Percentiles rank a stretch among this genome's conserved stretches.
Evolutionary conservation across 306 rosid genomes (phyloP).

Genomic region (Glycine soja): DNA sequence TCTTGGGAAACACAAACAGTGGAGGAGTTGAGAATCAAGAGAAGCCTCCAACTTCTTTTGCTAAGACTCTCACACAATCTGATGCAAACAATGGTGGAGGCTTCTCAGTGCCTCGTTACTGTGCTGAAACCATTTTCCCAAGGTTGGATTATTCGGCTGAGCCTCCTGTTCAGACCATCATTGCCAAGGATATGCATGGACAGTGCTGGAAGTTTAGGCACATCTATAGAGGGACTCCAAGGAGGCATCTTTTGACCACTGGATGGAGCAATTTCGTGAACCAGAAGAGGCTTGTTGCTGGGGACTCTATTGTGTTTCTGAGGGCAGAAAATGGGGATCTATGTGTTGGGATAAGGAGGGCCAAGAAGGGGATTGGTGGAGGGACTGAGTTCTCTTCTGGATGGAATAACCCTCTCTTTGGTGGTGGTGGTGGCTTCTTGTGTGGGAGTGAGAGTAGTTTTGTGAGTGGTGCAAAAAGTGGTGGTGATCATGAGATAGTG

Average conservation of each 20-base stretch:
- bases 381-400: conserved; percentile 66
- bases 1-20: conserved; percentile 44
- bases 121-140: conserved; percentile 95
- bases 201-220: conserved; percentile 96
- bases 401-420: conserved; percentile 68
- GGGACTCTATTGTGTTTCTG: conserved; percentile 89
- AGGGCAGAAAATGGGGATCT: conserved; percentile 91
- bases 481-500: conserved; percentile 46
- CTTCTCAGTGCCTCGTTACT: conserved; percentile 95
- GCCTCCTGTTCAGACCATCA: conserved; percentile 90
- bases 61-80: conserved; percentile 95
- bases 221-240: conserved; percentile 96
- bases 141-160: conserved; percentile 81
- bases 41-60: conserved; percentile 78
- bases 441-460: conserved; percentile 49
- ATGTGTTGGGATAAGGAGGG: conserved; percentile 94
- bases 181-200: conserved; percentile 90
- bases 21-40: conserved; percentile 58
- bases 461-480: conserved; percentile 44
- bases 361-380: conserved; percentile 88
- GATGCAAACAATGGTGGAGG: conserved; percentile 99
- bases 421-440: conserved; percentile 52
- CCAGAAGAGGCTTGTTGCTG: conserved; percentile 96
- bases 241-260: conserved; percentile 94
- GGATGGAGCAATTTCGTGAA: conserved; percentile 99